Evolutionary conservation across 306 rosid genomes (phyloP).

Genomic region (Fragaria vesca): DNA sequence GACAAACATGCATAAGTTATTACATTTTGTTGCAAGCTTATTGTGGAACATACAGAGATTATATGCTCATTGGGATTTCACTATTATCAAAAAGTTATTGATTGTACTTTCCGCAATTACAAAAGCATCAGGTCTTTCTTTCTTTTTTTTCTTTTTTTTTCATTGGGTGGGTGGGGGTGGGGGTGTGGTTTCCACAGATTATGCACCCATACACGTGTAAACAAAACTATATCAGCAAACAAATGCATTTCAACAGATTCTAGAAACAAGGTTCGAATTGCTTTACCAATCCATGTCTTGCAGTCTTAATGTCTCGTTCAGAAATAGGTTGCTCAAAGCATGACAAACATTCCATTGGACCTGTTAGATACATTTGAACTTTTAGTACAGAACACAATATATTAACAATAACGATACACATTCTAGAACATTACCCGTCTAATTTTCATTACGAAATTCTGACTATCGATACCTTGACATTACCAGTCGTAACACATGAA

Average conservation of each 20-base stretch:
- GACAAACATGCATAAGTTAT: slow-evolving; percentile 3
- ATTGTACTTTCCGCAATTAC: background rate
- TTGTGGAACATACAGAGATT: background rate
- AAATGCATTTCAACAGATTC: slow-evolving; percentile 1
- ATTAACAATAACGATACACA: slow-evolving; percentile 7
- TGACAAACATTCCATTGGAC: slow-evolving; percentile 99
- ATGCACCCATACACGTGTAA: slow-evolving; percentile 4
- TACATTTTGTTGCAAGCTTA: background rate
- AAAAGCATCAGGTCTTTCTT: background rate
- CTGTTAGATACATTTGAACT: slow-evolving; percentile 43
- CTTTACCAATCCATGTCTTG: slow-evolving; percentile 82
- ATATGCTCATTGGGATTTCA: background rate
- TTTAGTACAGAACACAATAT: slow-evolving; percentile 21
- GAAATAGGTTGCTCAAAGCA: slow-evolving; percentile 89
- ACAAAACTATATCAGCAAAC: slow-evolving; percentile 5
- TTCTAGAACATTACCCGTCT: slow-evolving; percentile 10
- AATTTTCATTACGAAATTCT: background rate
- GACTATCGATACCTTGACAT: slow-evolving; percentile 73
- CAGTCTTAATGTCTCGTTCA: slow-evolving; percentile 78
- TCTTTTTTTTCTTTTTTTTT: background rate
- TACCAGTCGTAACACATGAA: slow-evolving; percentile 79
- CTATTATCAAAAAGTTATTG: background rate
- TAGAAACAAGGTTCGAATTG: slow-evolving; percentile 6
- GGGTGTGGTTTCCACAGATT: background rate
- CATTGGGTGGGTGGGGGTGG: background rate